A percentile compares a stretch with the other conserved stretches of the same genome.
Conservation (phyloP, 306 rosid species). For the Lathyrus sativus region DNA sequence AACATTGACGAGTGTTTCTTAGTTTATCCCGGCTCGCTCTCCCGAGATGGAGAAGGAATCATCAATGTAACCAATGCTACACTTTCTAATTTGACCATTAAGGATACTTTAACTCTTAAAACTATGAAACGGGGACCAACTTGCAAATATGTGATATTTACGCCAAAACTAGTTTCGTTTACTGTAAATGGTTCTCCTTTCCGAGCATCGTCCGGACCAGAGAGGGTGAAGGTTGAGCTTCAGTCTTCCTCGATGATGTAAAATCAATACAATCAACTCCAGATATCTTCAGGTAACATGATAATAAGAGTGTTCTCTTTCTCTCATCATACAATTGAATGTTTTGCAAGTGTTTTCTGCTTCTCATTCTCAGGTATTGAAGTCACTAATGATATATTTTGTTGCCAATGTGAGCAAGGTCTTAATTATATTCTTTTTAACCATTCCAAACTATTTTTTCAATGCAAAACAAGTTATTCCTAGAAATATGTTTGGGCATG, state of each 20-base stretch:
- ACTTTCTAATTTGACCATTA: constrained; percentile 16
- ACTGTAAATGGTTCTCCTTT: constrained; percentile 18
- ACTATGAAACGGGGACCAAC: neutral
- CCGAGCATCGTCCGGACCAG: neutral
- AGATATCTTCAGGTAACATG: constrained; percentile 30
- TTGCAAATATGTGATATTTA: constrained; percentile 18
- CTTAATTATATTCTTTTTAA: neutral
- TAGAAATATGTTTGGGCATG: neutral
- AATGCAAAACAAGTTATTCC: too few relatives aligned
- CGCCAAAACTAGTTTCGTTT: constrained; percentile 25
- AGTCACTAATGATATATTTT: neutral
- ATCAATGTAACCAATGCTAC: constrained; percentile 18
- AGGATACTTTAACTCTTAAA: neutral
- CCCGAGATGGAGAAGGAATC: neutral
- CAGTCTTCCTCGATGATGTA: constrained; percentile 9
- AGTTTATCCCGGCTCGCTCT: neutral
- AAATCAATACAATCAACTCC: neutral
- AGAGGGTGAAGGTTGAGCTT: constrained; percentile 13
- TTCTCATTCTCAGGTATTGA: neutral
- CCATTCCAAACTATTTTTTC: too few relatives aligned
- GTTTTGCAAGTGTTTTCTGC: neutral
- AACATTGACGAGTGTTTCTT: constrained; percentile 5
- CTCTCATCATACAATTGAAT: neutral
- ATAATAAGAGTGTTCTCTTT: neutral
- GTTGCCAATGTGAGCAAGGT: neutral